Conservation (phyloP, 441 rosid genomes). For the Brassica hybrid region DNA sequence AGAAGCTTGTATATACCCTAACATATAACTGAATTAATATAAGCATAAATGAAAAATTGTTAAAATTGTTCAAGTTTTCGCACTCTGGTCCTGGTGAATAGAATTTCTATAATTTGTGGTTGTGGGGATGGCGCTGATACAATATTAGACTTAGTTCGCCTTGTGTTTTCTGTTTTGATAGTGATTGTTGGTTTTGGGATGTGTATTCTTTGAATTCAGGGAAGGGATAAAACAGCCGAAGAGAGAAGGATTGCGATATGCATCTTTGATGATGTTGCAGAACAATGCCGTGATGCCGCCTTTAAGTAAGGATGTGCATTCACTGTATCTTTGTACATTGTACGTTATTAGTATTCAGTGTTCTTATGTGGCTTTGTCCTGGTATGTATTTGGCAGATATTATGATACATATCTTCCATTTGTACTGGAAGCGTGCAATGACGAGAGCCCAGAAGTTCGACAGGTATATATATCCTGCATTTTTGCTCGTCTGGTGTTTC, state of each 20-base stretch:
- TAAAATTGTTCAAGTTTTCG: background rate
- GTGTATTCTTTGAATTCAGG: conserved; percentile 54
- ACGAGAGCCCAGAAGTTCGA: conserved; percentile 91
- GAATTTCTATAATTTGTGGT: background rate
- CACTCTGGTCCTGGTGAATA: conserved; percentile 6
- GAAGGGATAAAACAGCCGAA: conserved; percentile 97
- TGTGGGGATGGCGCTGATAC: conserved; percentile 4
- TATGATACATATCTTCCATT: conserved; percentile 97
- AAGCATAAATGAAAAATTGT: background rate
- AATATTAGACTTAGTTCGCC: conserved; percentile 1
- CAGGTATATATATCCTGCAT: conserved; percentile 60
- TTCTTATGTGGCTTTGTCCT: conserved; percentile 23
- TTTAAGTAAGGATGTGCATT: conserved; percentile 65
- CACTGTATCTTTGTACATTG: conserved; percentile 5
- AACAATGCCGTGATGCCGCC: conserved; percentile 95
- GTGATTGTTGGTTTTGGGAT: conserved; percentile 9
- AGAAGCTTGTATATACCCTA: conserved; percentile 4
- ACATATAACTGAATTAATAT: conserved; percentile 12
- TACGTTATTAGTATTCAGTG: conserved; percentile 17
- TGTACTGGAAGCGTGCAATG: conserved; percentile 97
- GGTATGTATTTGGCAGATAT: conserved; percentile 59
- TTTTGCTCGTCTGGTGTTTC: conserved; percentile 8
- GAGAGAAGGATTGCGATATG: conserved; percentile 99
- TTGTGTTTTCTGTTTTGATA: conserved; percentile 20
- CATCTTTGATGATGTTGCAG: conserved; percentile 99